Conservation (phyloP, 1,284 basidiomycete species). For the Sparassis latifolia region DNA sequence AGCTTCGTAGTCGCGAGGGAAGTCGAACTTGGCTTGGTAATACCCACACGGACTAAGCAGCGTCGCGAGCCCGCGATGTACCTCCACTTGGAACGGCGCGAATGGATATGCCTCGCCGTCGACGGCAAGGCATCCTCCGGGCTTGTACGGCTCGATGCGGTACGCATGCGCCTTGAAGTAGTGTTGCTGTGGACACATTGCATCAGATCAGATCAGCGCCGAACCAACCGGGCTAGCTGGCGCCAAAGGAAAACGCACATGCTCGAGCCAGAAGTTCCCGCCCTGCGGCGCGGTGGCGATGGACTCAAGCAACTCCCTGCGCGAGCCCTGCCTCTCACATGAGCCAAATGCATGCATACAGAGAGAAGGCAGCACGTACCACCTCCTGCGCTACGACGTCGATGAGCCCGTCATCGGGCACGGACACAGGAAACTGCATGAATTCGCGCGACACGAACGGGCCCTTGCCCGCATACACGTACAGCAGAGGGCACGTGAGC, state of each 20-base stretch:
- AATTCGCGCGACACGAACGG: slow-evolving; percentile 63
- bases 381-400: slow-evolving; percentile 70
- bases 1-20: no score
- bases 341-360: no score
- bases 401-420: slow-evolving; percentile 74
- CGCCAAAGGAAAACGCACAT: no score
- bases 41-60: slow-evolving; percentile 66
- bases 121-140: slow-evolving; percentile 53
- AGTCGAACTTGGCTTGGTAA: slow-evolving; percentile 49
- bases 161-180: slow-evolving; percentile 80
- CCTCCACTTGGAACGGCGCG: slow-evolving; percentile 79
- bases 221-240: no score
- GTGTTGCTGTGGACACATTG: slow-evolving; percentile 45
- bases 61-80: slow-evolving; percentile 64
- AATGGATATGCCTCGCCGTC: slow-evolving; percentile 86
- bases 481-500: slow-evolving; percentile 67
- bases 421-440: slow-evolving; percentile 83
- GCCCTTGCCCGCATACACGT: slow-evolving; percentile 67
- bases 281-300: no score
- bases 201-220: not conserved
- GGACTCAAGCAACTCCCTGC: no score
- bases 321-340: no score
- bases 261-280: no score
- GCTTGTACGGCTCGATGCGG: slow-evolving; percentile 57
- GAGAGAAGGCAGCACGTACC: slow-evolving; percentile 31